A percentile compares a stretch with the other conserved stretches of the same genome.
These are phyloP conservation scores for Austropuccinia psidii DNA, from an alignment of 1,284 basidiomycete genomes.

Conservation along the genomic window DNA sequence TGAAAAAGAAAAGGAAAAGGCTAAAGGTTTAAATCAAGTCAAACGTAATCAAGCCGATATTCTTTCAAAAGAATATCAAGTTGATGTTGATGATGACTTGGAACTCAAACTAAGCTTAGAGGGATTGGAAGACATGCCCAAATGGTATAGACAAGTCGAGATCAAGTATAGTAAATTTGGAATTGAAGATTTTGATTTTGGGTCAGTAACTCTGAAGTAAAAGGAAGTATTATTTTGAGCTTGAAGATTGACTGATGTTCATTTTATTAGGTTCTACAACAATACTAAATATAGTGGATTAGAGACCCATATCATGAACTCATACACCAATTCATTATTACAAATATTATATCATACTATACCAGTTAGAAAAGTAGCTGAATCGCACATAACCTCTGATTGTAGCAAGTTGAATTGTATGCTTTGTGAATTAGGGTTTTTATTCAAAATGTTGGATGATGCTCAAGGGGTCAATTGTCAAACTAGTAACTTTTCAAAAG, in stretches of 20 bases:
- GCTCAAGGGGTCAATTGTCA: slow-evolving; percentile 91
- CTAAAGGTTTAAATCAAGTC: slow-evolving; percentile 38
- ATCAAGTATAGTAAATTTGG: slow-evolving; percentile 98
- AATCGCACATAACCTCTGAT: slow-evolving; percentile 79
- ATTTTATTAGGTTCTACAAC: slow-evolving; percentile 90
- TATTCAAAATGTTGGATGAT: slow-evolving; percentile 90
- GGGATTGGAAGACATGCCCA: slow-evolving; percentile 56
- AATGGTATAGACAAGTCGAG: slow-evolving; percentile 80
- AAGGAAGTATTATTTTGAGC: background rate
- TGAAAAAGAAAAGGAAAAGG: slow-evolving; percentile 56
- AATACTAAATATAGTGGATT: slow-evolving; percentile 80
- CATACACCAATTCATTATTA: slow-evolving; percentile 87
- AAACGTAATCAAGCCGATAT: slow-evolving; percentile 5
- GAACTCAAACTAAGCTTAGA: slow-evolving; percentile 15
- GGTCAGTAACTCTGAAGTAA: slow-evolving; percentile 51
- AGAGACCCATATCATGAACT: slow-evolving; percentile 94
- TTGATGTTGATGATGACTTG: slow-evolving; percentile 36
- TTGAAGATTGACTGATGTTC: too few species aligned
- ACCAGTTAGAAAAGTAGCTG: slow-evolving; percentile 73
- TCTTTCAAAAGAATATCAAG: slow-evolving; percentile 37
- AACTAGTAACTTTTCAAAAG: slow-evolving; percentile 90
- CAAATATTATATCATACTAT: slow-evolving; percentile 79
- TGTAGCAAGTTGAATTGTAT: slow-evolving; percentile 85
- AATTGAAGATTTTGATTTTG: slow-evolving; percentile 99
- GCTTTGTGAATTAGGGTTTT: slow-evolving; percentile 90